Conservation (phyloP, 257 asterid species). For the Solanum bulbocastanum region DNA sequence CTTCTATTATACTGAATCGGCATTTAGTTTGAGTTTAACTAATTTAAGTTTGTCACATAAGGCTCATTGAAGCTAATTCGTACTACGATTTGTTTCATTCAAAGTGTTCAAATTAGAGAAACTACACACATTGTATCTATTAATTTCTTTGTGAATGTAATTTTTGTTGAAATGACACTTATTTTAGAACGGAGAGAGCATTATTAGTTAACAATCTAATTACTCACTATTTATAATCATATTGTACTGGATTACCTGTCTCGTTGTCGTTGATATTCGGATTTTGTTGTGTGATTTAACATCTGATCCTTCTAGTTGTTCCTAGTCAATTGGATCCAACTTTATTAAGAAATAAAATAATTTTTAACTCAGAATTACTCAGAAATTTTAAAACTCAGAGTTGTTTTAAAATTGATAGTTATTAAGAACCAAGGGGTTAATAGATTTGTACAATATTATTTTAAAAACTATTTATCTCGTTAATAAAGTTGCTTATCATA, state of each 20-base stretch:
- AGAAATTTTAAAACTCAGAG: neutral
- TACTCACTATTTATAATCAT: neutral
- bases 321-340: neutral
- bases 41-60: neutral
- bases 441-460: no score
- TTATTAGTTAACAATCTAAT: neutral
- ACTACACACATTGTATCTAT: no score
- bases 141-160: neutral
- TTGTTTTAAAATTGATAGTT: no score
- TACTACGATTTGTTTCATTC: neutral
- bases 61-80: rapidly evolving
- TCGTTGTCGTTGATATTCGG: neutral
- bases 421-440: no score
- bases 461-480: neutral
- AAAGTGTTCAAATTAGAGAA: neutral
- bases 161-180: neutral
- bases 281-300: neutral
- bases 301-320: neutral
- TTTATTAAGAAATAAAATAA: neutral
- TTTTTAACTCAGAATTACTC: neutral
- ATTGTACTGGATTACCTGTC: neutral
- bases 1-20: neutral
- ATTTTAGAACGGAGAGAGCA: no score
- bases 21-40: neutral
- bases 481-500: neutral